Conservation (phyloP, 73 alveolate genomes). For the Paraurostyla sp. region DNA sequence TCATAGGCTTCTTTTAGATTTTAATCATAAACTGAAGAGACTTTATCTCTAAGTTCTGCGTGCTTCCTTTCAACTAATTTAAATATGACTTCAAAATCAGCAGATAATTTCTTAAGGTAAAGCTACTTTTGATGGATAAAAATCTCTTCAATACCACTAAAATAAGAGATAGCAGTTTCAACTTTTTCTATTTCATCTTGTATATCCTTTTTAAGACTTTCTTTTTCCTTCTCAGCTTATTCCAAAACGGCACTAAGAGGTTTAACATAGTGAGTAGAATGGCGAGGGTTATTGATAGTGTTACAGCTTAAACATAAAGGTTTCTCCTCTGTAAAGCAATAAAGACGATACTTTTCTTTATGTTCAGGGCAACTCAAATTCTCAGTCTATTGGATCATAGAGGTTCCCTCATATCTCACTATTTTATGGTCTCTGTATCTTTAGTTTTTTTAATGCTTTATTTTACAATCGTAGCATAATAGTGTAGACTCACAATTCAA, state of each 20-base stretch:
- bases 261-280: slow-evolving; percentile 60
- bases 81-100: slow-evolving; percentile 68
- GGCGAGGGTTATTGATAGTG: not conserved
- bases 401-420: slow-evolving; percentile 29
- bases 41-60: slow-evolving; percentile 62
- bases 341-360: slow-evolving; percentile 38
- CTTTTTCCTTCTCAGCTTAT: slow-evolving; percentile 62
- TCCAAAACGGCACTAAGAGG: slow-evolving; percentile 36
- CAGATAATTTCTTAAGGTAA: slow-evolving; percentile 59
- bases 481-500: slow-evolving; percentile 50
- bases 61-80: slow-evolving; percentile 67
- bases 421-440: slow-evolving; percentile 43
- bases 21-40: slow-evolving; percentile 24
- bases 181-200: slow-evolving; percentile 8
- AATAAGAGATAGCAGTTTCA: slow-evolving; percentile 44
- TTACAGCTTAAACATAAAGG: slow-evolving; percentile 58
- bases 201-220: slow-evolving; percentile 18
- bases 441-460: not conserved
- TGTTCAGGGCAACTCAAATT: slow-evolving; percentile 50
- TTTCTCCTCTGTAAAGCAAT: slow-evolving; percentile 63
- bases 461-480: slow-evolving; percentile 55
- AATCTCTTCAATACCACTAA: slow-evolving; percentile 36
- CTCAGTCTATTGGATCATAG: not conserved
- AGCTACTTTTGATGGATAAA: slow-evolving; percentile 47
- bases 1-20: slow-evolving; percentile 35